Conservation (phyloP, 2,329 filamentous ascomycete species). For the Clonostachys rosea region DNA sequence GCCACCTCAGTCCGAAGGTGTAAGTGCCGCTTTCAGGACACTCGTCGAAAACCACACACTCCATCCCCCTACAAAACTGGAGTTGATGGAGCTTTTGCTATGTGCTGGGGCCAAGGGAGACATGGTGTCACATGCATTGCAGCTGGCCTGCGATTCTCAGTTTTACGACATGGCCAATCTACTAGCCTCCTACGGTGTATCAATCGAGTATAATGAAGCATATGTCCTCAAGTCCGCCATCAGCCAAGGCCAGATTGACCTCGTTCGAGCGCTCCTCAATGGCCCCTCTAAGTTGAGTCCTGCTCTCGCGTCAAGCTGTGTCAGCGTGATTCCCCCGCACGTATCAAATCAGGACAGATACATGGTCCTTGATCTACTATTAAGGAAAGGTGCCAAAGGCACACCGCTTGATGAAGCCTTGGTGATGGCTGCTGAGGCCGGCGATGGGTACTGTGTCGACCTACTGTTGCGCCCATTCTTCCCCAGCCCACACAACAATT, state of each 20-base stretch:
- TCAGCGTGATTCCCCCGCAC: constrained; percentile 42
- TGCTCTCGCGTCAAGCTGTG: constrained; percentile 41
- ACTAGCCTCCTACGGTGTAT: constrained; percentile 48
- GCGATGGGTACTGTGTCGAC: constrained; percentile 39
- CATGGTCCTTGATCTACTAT: constrained; percentile 35
- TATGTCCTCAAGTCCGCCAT: constrained; percentile 44
- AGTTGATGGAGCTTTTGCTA: constrained; percentile 49
- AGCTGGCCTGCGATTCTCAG: constrained; percentile 40
- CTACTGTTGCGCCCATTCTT: constrained; percentile 46
- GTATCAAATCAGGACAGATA: constrained; percentile 37
- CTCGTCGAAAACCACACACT: constrained; percentile 40
- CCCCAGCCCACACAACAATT: constrained; percentile 9
- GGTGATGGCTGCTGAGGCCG: constrained; percentile 40
- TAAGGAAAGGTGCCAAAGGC: constrained; percentile 47
- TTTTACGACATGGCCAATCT: constrained; percentile 51
- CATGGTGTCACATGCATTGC: constrained; percentile 38
- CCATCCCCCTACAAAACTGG: constrained; percentile 41
- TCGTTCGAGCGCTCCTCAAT: constrained; percentile 41
- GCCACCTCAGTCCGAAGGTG: constrained; percentile 39
- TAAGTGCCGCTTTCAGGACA: constrained; percentile 45
- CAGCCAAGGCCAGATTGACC: constrained; percentile 31
- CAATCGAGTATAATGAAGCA: constrained; percentile 48
- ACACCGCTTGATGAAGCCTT: constrained; percentile 40
- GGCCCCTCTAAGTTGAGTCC: constrained; percentile 37
- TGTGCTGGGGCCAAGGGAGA: constrained; percentile 54